Conservation (phyloP, 2,329 filamentous ascomycete genomes). For the Torrubiella hemipterigena region DNA sequence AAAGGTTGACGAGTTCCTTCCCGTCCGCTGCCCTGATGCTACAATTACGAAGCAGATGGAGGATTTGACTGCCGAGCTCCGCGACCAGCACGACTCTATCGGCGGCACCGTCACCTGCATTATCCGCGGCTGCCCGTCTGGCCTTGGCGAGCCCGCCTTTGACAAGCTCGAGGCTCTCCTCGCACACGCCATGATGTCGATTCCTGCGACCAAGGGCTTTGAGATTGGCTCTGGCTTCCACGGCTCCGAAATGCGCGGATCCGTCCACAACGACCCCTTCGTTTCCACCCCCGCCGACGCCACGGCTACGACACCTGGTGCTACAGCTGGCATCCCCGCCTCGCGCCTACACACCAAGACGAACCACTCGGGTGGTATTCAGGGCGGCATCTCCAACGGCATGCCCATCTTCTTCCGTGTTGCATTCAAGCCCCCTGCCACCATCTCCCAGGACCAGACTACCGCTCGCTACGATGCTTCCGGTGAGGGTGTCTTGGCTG, state of each 20-base stretch:
- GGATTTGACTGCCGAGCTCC: conserved; percentile 62
- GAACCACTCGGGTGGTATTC: conserved; percentile 90
- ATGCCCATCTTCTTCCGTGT: conserved; percentile 90
- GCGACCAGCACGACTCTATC: conserved; percentile 74
- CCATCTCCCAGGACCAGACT: conserved; percentile 77
- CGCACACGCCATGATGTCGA: conserved; percentile 87
- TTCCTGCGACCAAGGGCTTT: conserved; percentile 91
- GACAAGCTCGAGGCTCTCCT: conserved; percentile 90
- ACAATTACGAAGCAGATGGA: conserved; percentile 60
- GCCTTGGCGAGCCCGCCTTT: conserved; percentile 87
- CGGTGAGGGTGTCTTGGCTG: conserved; percentile 62
- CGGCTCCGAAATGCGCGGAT: conserved; percentile 76
- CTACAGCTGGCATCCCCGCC: background rate
- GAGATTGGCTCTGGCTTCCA: conserved; percentile 90
- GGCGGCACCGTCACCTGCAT: conserved; percentile 93
- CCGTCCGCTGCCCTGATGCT: conserved; percentile 72
- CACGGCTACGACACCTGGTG: conserved; percentile 15
- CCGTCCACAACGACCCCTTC: conserved; percentile 86
- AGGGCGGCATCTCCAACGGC: conserved; percentile 91
- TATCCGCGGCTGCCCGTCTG: conserved; percentile 72
- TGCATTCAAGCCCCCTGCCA: conserved; percentile 89
- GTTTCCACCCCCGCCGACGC: conserved; percentile 33
- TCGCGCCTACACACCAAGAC: conserved; percentile 71
- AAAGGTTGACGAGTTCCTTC: conserved; percentile 72
- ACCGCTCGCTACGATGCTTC: conserved; percentile 70